A percentile compares a stretch with the other conserved stretches of the same genome.
These are phyloP conservation scores for Debaryomycetaceae sp. DNA, from an alignment of 1,139 yeast species.

Conservation along the genomic window DNA sequence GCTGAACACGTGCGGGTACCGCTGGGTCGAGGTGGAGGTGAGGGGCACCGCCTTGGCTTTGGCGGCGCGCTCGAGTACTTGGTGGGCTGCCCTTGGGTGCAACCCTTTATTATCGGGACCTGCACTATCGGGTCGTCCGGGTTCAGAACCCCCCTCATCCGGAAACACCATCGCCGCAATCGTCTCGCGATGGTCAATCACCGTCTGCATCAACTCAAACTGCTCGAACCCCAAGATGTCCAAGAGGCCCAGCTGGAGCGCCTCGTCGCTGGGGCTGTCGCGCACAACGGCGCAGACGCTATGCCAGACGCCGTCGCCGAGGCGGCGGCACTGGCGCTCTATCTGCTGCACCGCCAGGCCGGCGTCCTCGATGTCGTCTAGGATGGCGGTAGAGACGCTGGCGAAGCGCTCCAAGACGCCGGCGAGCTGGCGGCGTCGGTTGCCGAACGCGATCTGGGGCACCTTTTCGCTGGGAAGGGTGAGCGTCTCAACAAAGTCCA, in stretches of 20 bases:
- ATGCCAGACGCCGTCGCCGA: slow-evolving; percentile 22
- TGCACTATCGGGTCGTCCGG: no score
- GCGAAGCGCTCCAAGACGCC: slow-evolving; percentile 24
- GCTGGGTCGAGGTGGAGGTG: slow-evolving; percentile 35
- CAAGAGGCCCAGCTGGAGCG: slow-evolving; percentile 61
- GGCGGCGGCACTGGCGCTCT: slow-evolving; percentile 23
- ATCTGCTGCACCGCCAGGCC: slow-evolving; percentile 18
- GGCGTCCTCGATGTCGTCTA: slow-evolving; percentile 25
- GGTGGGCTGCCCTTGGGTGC: slow-evolving; percentile 30
- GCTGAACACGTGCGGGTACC: slow-evolving; percentile 86
- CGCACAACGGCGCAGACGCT: slow-evolving; percentile 22
- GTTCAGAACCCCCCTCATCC: slow-evolving; percentile 9
- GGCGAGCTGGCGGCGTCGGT: slow-evolving; percentile 25
- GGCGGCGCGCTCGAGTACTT: slow-evolving; percentile 51
- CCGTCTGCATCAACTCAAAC: slow-evolving; percentile 67
- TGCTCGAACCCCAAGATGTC: slow-evolving; percentile 85
- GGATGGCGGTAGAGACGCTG: slow-evolving; percentile 29
- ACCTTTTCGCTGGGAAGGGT: slow-evolving; percentile 18
- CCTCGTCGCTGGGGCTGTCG: slow-evolving; percentile 47
- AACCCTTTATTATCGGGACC: not conserved
- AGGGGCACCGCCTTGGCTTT: slow-evolving; percentile 49
- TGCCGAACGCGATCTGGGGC: slow-evolving; percentile 33
- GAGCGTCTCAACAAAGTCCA: slow-evolving; percentile 40
- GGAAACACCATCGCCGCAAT: slow-evolving; percentile 6
- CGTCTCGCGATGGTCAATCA: slow-evolving; percentile 49